Percentiles rank a stretch among this genome's conserved stretches.
Conservation (phyloP, 164 flowering plant genomes). For the Houttuynia cordata region DNA sequence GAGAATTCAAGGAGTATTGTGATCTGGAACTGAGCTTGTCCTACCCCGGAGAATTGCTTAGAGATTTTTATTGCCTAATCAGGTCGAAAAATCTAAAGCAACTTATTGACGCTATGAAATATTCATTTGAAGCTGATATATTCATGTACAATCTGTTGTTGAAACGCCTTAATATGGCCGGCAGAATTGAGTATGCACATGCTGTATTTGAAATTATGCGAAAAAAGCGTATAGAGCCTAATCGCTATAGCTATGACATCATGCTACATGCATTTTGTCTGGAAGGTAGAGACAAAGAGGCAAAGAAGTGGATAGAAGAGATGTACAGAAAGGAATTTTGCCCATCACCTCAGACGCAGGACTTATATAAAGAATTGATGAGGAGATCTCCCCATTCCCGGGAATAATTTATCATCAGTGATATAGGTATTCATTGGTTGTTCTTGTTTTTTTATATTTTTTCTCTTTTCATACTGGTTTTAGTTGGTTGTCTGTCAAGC, state of each 20-base stretch:
- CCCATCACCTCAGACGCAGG: conserved; percentile 4
- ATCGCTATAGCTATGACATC: conserved; percentile 50
- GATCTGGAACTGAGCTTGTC: conserved; percentile 11
- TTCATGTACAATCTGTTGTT: conserved; percentile 62
- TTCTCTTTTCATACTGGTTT: no score
- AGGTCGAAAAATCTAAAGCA: conserved; percentile 14
- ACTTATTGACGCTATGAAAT: conserved; percentile 37
- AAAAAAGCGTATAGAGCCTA: conserved; percentile 53
- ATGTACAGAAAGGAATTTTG: conserved; percentile 40
- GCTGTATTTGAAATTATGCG: conserved; percentile 28
- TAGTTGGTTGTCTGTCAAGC: no score
- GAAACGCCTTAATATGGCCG: conserved; percentile 23
- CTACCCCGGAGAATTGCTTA: conserved; percentile 40
- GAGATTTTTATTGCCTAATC: conserved; percentile 35
- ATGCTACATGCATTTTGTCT: conserved; percentile 36
- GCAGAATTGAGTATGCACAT: conserved; percentile 29
- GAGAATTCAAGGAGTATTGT: conserved; percentile 41
- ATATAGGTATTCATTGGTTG: no score
- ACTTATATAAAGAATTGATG: background rate
- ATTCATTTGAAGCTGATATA: conserved; percentile 39
- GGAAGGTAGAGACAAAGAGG: conserved; percentile 41
- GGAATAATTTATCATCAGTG: no score
- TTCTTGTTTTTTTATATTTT: no score
- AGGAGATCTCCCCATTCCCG: no score
- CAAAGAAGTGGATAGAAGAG: conserved; percentile 30